Percentiles rank a stretch among this genome's conserved stretches.
Evolutionary conservation across 139 green algal genomes (phyloP).

Genomic region (Medakamo hakoo): DNA sequence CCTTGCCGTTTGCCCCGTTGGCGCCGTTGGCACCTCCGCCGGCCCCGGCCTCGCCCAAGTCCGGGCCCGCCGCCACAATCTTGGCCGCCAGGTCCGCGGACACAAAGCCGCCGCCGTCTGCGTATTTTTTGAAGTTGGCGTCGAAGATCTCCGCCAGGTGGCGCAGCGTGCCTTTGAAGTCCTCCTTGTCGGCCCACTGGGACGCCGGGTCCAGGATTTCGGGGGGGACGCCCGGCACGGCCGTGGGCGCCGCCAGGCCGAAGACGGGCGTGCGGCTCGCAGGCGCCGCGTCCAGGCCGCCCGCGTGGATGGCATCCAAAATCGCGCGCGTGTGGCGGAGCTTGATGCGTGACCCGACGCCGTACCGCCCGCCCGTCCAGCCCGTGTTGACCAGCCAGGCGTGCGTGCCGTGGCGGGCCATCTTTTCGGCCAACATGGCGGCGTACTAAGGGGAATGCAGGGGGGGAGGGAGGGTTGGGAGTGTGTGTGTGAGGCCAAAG

Average conservation of each 20-base stretch:
- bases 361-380: conserved; percentile 41
- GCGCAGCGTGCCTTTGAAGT: conserved; percentile 40
- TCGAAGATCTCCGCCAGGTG: conserved; percentile 41
- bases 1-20: not conserved
- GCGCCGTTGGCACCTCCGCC: not conserved
- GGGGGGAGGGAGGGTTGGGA: not conserved
- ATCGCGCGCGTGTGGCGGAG: conserved; percentile 86
- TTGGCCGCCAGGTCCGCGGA: conserved; percentile 21
- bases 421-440: conserved; percentile 74
- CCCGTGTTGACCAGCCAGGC: conserved; percentile 87
- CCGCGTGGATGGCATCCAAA: conserved; percentile 86
- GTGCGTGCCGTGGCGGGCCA: conserved; percentile 59
- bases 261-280: conserved; percentile 62
- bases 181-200: conserved; percentile 38
- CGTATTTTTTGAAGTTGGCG: conserved; percentile 33
- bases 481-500: not conserved
- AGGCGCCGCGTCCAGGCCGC: conserved; percentile 44
- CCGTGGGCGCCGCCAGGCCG: conserved; percentile 51
- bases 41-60: not conserved
- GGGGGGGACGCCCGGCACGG: conserved; percentile 38
- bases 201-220: conserved; percentile 51
- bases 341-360: conserved; percentile 73
- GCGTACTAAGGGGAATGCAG: conserved; percentile 53
- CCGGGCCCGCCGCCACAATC: conserved; percentile 34
- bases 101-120: conserved; percentile 39